A percentile compares a stretch with the other conserved stretches of the same genome.
Conservation (phyloP, 805 yeast genomes). For the Torulaspora quercuum region DNA sequence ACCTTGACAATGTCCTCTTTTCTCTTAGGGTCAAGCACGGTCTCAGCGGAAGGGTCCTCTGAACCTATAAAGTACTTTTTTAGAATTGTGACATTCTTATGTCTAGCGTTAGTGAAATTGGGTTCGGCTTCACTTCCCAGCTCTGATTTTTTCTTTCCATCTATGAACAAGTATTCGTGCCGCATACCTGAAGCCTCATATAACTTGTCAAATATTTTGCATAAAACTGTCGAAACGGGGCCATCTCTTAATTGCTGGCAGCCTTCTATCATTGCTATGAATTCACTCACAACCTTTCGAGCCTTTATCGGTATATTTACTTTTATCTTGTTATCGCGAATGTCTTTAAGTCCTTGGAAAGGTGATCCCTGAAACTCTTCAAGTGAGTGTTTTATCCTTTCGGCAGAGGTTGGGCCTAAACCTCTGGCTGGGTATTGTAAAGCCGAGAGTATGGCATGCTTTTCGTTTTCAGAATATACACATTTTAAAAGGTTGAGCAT, state of each 20-base stretch:
- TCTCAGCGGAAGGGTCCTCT: slow-evolving; percentile 6
- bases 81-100: slow-evolving; percentile 27
- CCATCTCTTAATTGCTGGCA: slow-evolving; percentile 18
- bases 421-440: slow-evolving; percentile 63
- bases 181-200: slow-evolving; percentile 34
- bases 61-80: slow-evolving; percentile 26
- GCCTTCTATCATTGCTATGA: slow-evolving; percentile 25
- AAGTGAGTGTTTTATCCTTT: slow-evolving; percentile 25
- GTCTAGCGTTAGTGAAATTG: slow-evolving; percentile 26
- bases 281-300: slow-evolving; percentile 21
- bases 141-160: slow-evolving; percentile 29
- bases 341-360: slow-evolving; percentile 17
- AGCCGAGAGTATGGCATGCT: slow-evolving; percentile 55
- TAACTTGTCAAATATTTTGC: slow-evolving; percentile 29
- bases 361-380: slow-evolving; percentile 16
- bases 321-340: slow-evolving; percentile 10
- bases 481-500: slow-evolving; percentile 65
- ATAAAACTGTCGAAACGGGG: slow-evolving; percentile 15
- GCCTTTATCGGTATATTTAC: slow-evolving; percentile 25
- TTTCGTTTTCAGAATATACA: slow-evolving; percentile 55
- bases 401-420: slow-evolving; percentile 55
- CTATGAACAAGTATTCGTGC: slow-evolving; percentile 25
- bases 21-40: neutral
- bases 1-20: slow-evolving; percentile 1
- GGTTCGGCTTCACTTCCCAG: slow-evolving; percentile 21